Evolutionary conservation across 2,329 filamentous ascomycete species (phyloP), one percentile per base, ranked within the genome.

Genomic region (Rhynchosporium secalis): DNA sequence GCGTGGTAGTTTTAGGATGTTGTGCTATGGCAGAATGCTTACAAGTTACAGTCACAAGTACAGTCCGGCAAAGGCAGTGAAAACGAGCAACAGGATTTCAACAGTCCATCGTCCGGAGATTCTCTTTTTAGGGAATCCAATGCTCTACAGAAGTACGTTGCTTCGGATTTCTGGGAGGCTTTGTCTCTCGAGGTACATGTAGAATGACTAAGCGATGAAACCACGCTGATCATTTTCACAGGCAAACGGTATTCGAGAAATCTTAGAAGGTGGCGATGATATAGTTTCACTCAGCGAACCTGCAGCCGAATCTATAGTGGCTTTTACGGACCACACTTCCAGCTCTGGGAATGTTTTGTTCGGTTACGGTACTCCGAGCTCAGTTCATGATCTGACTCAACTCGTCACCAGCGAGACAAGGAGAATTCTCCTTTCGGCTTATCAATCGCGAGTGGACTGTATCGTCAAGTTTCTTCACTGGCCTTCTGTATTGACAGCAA

Each of bases 211-310:
- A n/a, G n/a, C 4, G n/a, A 3, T n/a, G 15, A 2, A 28, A 29
- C 6, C 12, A 13, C 36, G 12, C n/a, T 29, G 6, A 20, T 56
- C 8, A 45, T n/a, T 28, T 9, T 38, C 8, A 31, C 29, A 63
- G 62, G 62, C 55, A 7, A 54, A 45, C 31, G 62, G 58, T 5
- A 51, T 63, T 54, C 62, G 62, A 40, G 62, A 63, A 36, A 63
- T 54, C 10, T 29, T 63, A 13, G 62, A 60, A 29, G 55, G 60
- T n/a, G 26, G 31, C 20, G 62, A 63, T 2, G 45, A 56, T 4
- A 52, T 57, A 40, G 45, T 61, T 26, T 51, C 29, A 20, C 52
- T 33, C 13, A 61, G 49, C 31, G 49, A 48, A 4, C 12, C 28
- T 36, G 20, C 43, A 2, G n/a, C 29, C 12, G 33, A 38, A 4